Evolutionary conservation across 2,329 filamentous ascomycete species (phyloP), one percentile per base, ranked within the genome.

Genomic region (Talaromyces sp.): DNA sequence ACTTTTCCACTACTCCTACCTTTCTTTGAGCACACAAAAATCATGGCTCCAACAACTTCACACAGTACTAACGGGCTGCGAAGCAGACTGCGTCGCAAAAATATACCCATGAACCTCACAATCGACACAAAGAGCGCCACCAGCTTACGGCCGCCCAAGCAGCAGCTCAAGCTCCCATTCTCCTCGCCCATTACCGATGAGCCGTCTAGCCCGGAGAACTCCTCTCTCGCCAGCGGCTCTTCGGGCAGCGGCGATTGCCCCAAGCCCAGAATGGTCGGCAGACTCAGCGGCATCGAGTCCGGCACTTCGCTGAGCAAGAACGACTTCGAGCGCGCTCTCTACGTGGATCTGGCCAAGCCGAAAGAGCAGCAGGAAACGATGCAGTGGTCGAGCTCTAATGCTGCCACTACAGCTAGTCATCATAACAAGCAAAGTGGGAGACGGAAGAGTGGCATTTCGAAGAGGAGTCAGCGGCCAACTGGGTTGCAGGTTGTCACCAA

Each of bases 131-230:
- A 66, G 17, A 49, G 55, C 9, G 49, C 24, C 13, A 31, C 55
- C 17, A 41, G 43, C 52, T 67, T 75, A 19, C 70, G 65, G 41
- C 73, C 71, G 10, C 73, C 68, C 7, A 43, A 65, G 27, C 62
- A 65, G 27, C 62, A 70, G 17, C 75, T 74, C 21, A 72, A 65
- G 19, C 78, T 79, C 53, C 77, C 77, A 13, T 64, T 79, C 19
- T 77, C 76, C 1, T 79, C 77, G 11, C 77, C 77, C 0, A 79
- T 78, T 60, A 73, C 64, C 21, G 77, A 78, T 57, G 77, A 79
- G 60, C 66, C 77, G 38, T 62, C 70, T 3, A 77, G 73, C 55
- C 76, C 76, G 0, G 72, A 69, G 8, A 70, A 69, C 19, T 75
- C 74, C 2, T 70, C 69, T 13, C 71, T 74, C 55, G 69, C 70